These are phyloP conservation scores for Elsinoe necatrix DNA, from an alignment of 2,329 filamentous ascomycete genomes.

Conservation along the genomic window DNA sequence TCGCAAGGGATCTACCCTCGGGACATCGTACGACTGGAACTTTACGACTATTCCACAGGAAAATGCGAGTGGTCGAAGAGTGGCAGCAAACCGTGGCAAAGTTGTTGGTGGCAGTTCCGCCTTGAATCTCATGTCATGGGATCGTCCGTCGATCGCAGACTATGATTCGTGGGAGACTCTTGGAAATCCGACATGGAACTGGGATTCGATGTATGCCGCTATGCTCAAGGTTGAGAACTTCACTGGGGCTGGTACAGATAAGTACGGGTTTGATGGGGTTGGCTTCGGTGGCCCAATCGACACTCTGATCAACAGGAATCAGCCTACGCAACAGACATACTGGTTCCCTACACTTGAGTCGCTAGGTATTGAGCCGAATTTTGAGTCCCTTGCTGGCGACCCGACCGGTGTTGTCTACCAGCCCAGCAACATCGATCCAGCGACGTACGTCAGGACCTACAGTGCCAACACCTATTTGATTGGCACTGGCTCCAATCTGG, in stretches of 20 bases:
- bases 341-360: constrained; percentile 42
- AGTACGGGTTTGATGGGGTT: constrained; percentile 26
- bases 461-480: constrained; percentile 35
- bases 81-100: constrained; percentile 29
- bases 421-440: constrained; percentile 42
- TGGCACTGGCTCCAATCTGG: constrained; percentile 37
- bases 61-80: constrained; percentile 18
- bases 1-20: constrained; percentile 15
- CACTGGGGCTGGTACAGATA: background rate
- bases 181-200: constrained; percentile 35
- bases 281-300: constrained; percentile 28
- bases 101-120: constrained; percentile 33
- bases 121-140: constrained; percentile 28
- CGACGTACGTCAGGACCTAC: constrained; percentile 44
- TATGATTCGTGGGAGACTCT: constrained; percentile 31
- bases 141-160: constrained; percentile 22
- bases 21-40: constrained; percentile 21
- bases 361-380: constrained; percentile 36
- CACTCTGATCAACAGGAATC: constrained; percentile 35
- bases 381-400: constrained; percentile 43
- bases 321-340: constrained; percentile 36
- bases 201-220: constrained; percentile 37
- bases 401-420: constrained; percentile 45
- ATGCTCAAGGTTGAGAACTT: constrained; percentile 23
- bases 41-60: constrained; percentile 19